Evolutionary conservation across 306 rosid genomes (phyloP).

Genomic region (Medicago truncatula): DNA sequence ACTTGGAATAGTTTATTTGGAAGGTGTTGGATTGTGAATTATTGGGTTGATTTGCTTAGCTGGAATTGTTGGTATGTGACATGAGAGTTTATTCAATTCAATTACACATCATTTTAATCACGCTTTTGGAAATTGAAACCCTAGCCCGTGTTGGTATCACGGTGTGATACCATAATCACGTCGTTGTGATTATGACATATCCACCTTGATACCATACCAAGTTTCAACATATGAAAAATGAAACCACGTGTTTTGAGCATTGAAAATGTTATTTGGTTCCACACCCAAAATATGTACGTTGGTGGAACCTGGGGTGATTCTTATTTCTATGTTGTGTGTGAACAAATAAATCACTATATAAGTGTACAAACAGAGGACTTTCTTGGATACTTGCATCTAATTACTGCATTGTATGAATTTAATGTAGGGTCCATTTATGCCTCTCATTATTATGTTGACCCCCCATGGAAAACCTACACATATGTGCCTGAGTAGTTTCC

Average conservation of each 20-base stretch:
- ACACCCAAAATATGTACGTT: too few species aligned
- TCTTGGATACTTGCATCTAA: background rate
- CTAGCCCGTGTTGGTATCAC: too few species aligned
- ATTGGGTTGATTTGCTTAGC: background rate
- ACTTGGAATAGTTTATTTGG: too few species aligned
- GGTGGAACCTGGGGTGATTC: background rate
- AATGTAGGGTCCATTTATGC: background rate
- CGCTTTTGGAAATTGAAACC: background rate
- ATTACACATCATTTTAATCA: background rate
- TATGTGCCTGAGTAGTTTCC: background rate
- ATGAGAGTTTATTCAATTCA: background rate
- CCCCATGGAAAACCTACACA: background rate
- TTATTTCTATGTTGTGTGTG: conserved; percentile 6
- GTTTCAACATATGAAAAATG: background rate
- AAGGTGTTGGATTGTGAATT: background rate
- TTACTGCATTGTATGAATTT: background rate
- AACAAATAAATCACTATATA: background rate
- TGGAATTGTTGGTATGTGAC: background rate
- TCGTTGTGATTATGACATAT: too few species aligned
- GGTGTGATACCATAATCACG: too few species aligned
- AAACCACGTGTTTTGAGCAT: background rate
- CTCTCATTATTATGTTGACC: background rate
- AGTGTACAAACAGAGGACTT: background rate
- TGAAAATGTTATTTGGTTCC: background rate
- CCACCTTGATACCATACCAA: too few species aligned